Evolutionary conservation across 2,329 filamentous ascomycete species (phyloP), one percentile per base, ranked within the genome.

Genomic region (Sporothrix inflata): DNA sequence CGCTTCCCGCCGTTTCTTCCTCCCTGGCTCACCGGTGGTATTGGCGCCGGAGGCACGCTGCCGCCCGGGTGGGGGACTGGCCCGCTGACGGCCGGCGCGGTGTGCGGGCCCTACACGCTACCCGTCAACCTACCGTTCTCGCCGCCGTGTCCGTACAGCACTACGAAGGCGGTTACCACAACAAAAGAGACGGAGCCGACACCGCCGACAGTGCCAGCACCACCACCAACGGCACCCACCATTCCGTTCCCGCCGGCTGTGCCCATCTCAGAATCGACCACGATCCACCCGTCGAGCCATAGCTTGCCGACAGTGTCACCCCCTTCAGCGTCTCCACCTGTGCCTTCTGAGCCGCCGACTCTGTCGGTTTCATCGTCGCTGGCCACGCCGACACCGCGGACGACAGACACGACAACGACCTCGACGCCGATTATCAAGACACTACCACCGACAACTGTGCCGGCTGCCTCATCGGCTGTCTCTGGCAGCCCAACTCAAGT

Each of bases 121-220:
- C 69, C 69, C 11, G 42, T 71, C 45, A 65, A 71, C 60, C 21
- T 71, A 34, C 69, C 69, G 7, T 71, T 71, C 27, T 71, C 69
- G 57, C 69, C 69, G 34, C 69, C 69, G 27, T 71, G 69, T 16
- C 69, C 69, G 2, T 71, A 42, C 45, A 34, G 49, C 11, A 69
- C n/a, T 8, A 60, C 49, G 1, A 19, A 19, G 49, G 16, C 27
- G 14, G 19, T 19, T 19, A 24, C 55, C 1, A 24, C 51, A 40
- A 60, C 51, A 16, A 19, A 27, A 27, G 63, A 38, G 14, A 49
- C 47, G 1, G 16, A 30, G 30, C 66, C 66, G 24, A 55, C 49
- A 16, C 42, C 34, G 27, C 21, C 12, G 45, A 51, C 27, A 68
- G 30, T 3, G 30, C 30, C 30, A 34, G 30, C 30, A 34, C 30